Evolutionary conservation across 176 grass and related monocot species (phyloP), one percentile per base, ranked within the genome.

Genomic region (Poa pratensis): DNA sequence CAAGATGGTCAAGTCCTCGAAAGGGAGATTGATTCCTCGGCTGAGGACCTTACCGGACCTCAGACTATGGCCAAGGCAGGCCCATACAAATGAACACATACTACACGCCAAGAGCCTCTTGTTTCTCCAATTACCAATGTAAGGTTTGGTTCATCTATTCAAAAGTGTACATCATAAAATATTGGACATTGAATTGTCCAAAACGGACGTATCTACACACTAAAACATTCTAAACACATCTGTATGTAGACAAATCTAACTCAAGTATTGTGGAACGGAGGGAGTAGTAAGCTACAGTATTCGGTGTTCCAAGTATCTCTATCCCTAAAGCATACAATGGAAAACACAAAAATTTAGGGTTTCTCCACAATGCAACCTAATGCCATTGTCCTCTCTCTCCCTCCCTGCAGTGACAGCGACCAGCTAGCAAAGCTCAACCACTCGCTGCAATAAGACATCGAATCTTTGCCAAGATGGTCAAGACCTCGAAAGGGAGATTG

Each of bases 71-170:
- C 60, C 23, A 64, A 64, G 13, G 26, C 2, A 30, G 14, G 26
- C 61, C 20, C 49, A 64, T 67, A 57, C 9, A 11, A 73, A 79
- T 69, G 12, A 62, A 13, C 9, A 72, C 49, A 85, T 34, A 52
- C 63, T 53, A 68, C 50, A 49, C 30, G 54, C 35, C 66, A 42
- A 77, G 16, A 76, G 22, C 3, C 5, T 73, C 45, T 28, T 14
- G 9, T 84, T 60, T 66, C 69, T 80, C 35, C 82, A 75, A 39
- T 45, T 73, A 48, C 35, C 26, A 68, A 80, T 32, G 0, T 10
- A 80, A 26, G n/a, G 6, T n/a, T 2, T 43, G 12, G 46, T 9
- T 75, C 48, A 74, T 74, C 9, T 73, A 79, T 84, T 80, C 34
- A 8, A 22, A 75, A 84, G 64, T 14, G 73, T 22, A n/a, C 26